A percentile compares a stretch with the other conserved stretches of the same genome.
Conservation (phyloP, 192 early-diverging fungal species). For the Coemansia sp. region DNA sequence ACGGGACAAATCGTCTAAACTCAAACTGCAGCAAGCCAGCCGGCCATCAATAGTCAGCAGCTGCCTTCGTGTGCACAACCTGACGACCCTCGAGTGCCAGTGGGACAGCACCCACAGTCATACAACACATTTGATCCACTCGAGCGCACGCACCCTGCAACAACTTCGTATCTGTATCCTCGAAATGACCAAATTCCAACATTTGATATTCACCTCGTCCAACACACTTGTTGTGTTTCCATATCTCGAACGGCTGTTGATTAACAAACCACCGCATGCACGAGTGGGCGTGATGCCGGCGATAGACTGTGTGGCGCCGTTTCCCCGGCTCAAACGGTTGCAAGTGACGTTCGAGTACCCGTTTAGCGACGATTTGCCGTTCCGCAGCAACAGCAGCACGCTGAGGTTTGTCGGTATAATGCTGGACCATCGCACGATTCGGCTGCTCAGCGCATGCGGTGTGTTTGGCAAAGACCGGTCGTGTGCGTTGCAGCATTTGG, state of each 20-base stretch:
- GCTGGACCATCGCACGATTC: neutral
- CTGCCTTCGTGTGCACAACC: too few relatives aligned
- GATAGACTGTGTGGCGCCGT: constrained; percentile 1
- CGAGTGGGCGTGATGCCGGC: neutral
- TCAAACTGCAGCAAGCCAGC: too few relatives aligned
- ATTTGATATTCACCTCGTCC: neutral
- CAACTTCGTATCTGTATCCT: neutral
- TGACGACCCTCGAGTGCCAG: neutral
- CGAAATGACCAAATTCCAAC: neutral
- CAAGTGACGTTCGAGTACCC: constrained; percentile 5
- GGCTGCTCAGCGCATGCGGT: neutral
- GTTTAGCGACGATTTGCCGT: constrained; percentile 10
- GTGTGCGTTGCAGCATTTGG: constrained; percentile 2
- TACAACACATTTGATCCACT: neutral
- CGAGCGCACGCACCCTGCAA: neutral
- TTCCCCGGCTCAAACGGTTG: neutral
- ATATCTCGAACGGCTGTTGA: neutral
- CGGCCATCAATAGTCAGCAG: too few relatives aligned
- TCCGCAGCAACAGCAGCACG: constrained; percentile 5
- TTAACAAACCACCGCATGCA: neutral
- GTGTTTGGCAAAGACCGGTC: neutral
- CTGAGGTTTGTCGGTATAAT: neutral
- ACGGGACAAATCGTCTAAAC: too few relatives aligned
- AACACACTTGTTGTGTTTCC: neutral
- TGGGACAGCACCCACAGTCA: neutral